Evolutionary conservation across 169 alveolate genomes (phyloP), one percentile per base, ranked within the genome.

Genomic region (Plasmodium coatneyi): DNA sequence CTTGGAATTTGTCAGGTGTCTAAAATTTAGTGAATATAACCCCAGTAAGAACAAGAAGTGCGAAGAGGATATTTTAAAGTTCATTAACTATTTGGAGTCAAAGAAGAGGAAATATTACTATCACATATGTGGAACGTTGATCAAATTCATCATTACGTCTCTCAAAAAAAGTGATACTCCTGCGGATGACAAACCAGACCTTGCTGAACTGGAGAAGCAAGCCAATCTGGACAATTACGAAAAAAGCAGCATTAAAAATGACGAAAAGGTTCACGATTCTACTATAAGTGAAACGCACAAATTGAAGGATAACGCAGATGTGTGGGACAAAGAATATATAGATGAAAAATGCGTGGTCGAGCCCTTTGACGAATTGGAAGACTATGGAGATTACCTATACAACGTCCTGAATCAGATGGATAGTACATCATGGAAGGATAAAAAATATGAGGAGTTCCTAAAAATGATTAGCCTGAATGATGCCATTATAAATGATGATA

Each of bases 281-380:
- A 79, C 70, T 22, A 22, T 70, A 66, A 34, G 30, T 71, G 90
- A 87, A 39, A 14, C 83, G 46, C 43, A 36, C 16, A 78, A 80
- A 80, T 39, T 87, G 52, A 84, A 84, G 41, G 84, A 84, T 72
- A 84, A 74, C 28, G 60, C 39, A 10, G 84, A 84, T 84, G 19
- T 41, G 22, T 84, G 84, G 84, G 78, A 49, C 25, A 41, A 46
- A 30, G 79, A 87, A 28, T 34, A 46, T 87, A 79, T 19, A 25
- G 82, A 34, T 49, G 89, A 87, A 87, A 79, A 87, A 79, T 28
- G 81, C 34, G 22, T 87, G 60, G 71, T 91, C 39, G 95, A 91
- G 56, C 95, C 95, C 28, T 91, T 91, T 91, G 80, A 91, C 30
- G 95, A 91, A 72, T 60, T 91, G 74, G 95, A 91, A 46, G 95